Percentiles rank a stretch among this genome's conserved stretches.
Evolutionary conservation across 2,329 filamentous ascomycete species (phyloP).

Genomic region (Endocalyx cinctus): DNA sequence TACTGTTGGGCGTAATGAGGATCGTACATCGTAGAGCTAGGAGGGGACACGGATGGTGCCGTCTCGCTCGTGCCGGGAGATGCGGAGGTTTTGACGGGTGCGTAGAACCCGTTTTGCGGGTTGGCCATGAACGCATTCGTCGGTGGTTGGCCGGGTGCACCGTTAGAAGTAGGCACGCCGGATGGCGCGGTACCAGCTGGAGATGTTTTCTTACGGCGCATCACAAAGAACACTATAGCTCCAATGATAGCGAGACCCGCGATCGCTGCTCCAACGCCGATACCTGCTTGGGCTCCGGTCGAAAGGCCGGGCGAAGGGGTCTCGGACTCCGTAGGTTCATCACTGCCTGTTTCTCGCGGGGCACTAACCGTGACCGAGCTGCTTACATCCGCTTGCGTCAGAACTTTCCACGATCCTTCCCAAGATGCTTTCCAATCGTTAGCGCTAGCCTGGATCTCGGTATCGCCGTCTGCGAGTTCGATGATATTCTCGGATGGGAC

Average conservation of each 20-base stretch:
- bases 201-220: constrained; percentile 21
- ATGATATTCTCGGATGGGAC: constrained; percentile 18
- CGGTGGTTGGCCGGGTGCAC: too few relatives aligned
- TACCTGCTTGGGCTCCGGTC: constrained; percentile 29
- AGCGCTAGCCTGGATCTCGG: constrained; percentile 16
- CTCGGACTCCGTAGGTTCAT: background rate
- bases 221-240: constrained; percentile 19
- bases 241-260: constrained; percentile 17
- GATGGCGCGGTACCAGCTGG: too few relatives aligned
- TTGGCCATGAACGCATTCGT: too few relatives aligned
- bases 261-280: constrained; percentile 27
- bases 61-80: constrained; percentile 10
- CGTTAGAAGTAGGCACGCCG: too few relatives aligned
- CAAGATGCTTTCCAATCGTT: constrained; percentile 30
- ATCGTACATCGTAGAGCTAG: constrained; percentile 8
- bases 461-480: constrained; percentile 13
- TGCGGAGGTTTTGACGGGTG: constrained; percentile 13
- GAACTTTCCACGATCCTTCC: constrained; percentile 24
- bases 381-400: constrained; percentile 16
- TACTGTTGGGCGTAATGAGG: constrained; percentile 12
- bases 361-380: constrained; percentile 8
- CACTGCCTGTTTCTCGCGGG: too few relatives aligned
- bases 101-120: constrained; percentile 17
- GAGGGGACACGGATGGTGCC: too few relatives aligned
- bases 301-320: constrained; percentile 13